Conservation (phyloP, 176 grass and related monocot genomes). For the Oryza nivara region DNA sequence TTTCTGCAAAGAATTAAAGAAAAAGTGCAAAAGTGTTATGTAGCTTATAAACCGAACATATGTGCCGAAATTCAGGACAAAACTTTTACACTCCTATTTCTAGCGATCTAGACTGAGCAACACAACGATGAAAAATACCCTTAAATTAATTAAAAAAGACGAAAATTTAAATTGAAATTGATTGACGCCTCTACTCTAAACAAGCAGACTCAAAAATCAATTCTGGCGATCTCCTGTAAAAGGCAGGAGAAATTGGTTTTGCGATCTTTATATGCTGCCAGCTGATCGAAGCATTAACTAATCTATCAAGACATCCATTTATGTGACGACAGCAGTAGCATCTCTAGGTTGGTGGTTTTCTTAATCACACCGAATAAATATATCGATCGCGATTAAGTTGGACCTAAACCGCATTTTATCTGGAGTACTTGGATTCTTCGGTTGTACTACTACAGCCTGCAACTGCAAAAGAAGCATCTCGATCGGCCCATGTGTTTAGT, state of each 20-base stretch:
- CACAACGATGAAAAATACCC: too few relatives aligned
- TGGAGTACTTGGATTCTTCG: background rate
- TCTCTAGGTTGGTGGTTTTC: background rate
- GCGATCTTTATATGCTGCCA: background rate
- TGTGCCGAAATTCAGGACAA: too few relatives aligned
- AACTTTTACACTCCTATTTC: too few relatives aligned
- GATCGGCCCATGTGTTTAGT: constrained; percentile 6
- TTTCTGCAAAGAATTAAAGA: too few relatives aligned
- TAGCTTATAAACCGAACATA: too few relatives aligned
- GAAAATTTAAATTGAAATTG: too few relatives aligned
- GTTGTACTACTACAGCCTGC: background rate
- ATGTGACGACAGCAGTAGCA: background rate
- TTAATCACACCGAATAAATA: background rate
- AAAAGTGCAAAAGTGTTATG: too few relatives aligned
- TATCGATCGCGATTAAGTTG: background rate
- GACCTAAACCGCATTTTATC: background rate
- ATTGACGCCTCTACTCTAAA: background rate
- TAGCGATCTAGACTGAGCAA: too few relatives aligned
- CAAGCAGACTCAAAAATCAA: background rate
- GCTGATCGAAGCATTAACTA: background rate
- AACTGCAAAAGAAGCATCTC: background rate
- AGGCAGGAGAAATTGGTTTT: background rate
- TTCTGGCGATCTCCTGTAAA: background rate
- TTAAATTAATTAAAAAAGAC: background rate
- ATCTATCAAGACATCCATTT: background rate